phyloP scores from a whole-genome alignment of 192 early-diverging fungal species.

The Rhizoclosmatium globosum region DNA sequence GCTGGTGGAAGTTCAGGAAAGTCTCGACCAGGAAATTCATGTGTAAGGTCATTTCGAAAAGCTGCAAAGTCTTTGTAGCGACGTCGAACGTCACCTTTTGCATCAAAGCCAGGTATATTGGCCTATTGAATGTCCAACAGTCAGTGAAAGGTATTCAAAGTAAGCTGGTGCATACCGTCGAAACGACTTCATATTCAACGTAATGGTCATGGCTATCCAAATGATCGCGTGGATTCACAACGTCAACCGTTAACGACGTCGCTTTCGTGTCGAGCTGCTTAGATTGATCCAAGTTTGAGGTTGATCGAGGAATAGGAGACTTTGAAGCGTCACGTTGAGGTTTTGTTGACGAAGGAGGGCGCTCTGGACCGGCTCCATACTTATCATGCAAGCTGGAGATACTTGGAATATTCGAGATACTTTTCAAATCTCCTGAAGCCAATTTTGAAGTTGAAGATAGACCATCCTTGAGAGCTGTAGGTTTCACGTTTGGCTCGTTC shows the following conservation, averaged over 20 bases:
- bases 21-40: slow-evolving; percentile 11
- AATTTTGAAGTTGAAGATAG: neutral
- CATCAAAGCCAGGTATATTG: neutral
- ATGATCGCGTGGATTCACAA: neutral
- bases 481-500: neutral
- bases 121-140: neutral
- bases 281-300: neutral
- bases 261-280: too few species aligned
- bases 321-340: neutral
- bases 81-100: neutral
- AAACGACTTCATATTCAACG: slow-evolving; percentile 17
- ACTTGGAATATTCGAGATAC: neutral
- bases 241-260: neutral
- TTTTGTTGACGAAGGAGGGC: slow-evolving; percentile 10
- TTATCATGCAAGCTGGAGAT: neutral
- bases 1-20: neutral
- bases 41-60: slow-evolving; percentile 2
- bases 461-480: neutral
- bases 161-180: neutral
- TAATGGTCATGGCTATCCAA: neutral
- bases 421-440: neutral
- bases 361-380: neutral
- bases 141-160: neutral
- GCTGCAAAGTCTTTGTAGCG: slow-evolving; percentile 15
- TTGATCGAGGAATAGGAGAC: neutral